Conservation (phyloP, 2,329 filamentous ascomycete genomes). For the Phyllosticta citrichinensis region DNA sequence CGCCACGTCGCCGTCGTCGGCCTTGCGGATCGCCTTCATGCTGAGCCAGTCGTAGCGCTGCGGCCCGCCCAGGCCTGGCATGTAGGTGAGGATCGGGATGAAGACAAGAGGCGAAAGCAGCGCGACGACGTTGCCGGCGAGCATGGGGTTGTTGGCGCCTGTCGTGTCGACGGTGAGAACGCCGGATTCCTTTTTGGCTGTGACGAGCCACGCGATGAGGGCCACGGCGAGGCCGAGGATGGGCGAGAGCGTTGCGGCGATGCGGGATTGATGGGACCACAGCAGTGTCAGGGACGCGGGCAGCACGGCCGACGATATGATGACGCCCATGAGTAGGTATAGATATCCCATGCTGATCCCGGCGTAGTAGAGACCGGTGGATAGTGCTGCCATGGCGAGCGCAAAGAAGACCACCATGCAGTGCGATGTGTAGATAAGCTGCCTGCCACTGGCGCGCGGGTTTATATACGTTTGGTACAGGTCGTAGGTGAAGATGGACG, state of each 20-base stretch:
- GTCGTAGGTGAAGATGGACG: slow-evolving; percentile 81
- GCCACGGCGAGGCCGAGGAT: slow-evolving; percentile 59
- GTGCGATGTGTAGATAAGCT: slow-evolving; percentile 73
- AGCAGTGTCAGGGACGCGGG: slow-evolving; percentile 71
- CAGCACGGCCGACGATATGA: slow-evolving; percentile 77
- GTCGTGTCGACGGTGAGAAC: slow-evolving; percentile 62
- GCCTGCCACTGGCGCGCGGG: slow-evolving; percentile 61
- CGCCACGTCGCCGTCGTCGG: slow-evolving; percentile 66
- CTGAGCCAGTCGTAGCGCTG: slow-evolving; percentile 80
- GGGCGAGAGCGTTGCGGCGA: slow-evolving; percentile 60
- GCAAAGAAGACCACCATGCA: slow-evolving; percentile 64
- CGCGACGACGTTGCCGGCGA: slow-evolving; percentile 76
- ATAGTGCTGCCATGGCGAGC: slow-evolving; percentile 66
- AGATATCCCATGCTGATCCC: slow-evolving; percentile 76
- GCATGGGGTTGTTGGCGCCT: slow-evolving; percentile 72
- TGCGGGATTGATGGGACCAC: slow-evolving; percentile 71
- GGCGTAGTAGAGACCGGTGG: slow-evolving; percentile 51
- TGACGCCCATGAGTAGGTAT: slow-evolving; percentile 83
- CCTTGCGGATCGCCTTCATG: slow-evolving; percentile 69
- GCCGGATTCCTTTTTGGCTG: slow-evolving; percentile 59
- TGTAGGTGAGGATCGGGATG: slow-evolving; percentile 63
- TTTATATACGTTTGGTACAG: slow-evolving; percentile 83
- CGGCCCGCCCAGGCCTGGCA: slow-evolving; percentile 42
- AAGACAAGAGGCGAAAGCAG: slow-evolving; percentile 68
- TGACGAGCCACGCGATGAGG: slow-evolving; percentile 69